Conservation (phyloP, 805 yeast genomes). For the Kodamaea leandrae region DNA sequence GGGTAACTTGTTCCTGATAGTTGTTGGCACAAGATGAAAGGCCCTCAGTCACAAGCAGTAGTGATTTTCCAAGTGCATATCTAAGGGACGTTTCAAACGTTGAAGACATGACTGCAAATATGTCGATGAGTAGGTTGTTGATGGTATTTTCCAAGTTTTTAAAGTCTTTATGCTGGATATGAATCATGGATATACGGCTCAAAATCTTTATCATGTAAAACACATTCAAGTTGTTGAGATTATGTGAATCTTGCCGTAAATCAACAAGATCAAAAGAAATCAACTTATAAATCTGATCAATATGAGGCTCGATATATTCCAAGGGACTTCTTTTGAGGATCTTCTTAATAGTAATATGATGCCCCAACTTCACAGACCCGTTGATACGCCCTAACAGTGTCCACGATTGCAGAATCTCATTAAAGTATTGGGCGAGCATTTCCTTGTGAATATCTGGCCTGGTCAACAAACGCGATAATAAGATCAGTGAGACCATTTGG, state of each 20-base stretch:
- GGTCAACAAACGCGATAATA: slow-evolving; percentile 53
- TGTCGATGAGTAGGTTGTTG: slow-evolving; percentile 42
- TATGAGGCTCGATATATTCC: slow-evolving; percentile 10
- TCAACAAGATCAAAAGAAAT: slow-evolving; percentile 18
- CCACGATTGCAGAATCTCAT: slow-evolving; percentile 20
- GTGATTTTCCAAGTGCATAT: slow-evolving; percentile 63
- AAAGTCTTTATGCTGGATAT: slow-evolving; percentile 26
- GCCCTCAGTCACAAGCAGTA: slow-evolving; percentile 47
- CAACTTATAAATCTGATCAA: slow-evolving; percentile 15
- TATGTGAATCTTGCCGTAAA: slow-evolving; percentile 12
- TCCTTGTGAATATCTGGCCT: slow-evolving; percentile 43
- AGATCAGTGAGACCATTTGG: slow-evolving; percentile 49
- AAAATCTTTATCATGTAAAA: slow-evolving; percentile 33
- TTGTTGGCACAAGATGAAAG: slow-evolving; percentile 33
- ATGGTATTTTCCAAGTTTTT: slow-evolving; percentile 48
- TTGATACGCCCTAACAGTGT: slow-evolving; percentile 6
- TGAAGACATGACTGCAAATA: slow-evolving; percentile 34
- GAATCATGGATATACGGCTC: slow-evolving; percentile 34
- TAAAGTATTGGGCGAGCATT: slow-evolving; percentile 20
- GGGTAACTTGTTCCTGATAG: slow-evolving; percentile 43
- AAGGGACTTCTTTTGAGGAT: slow-evolving; percentile 27
- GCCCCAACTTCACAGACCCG: slow-evolving; percentile 30
- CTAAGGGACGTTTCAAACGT: slow-evolving; percentile 54
- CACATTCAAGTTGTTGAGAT: slow-evolving; percentile 17
- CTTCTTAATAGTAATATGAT: slow-evolving; percentile 40